Conservation (phyloP, 805 yeast genomes). For the Saccharomycopsis babjevae region DNA sequence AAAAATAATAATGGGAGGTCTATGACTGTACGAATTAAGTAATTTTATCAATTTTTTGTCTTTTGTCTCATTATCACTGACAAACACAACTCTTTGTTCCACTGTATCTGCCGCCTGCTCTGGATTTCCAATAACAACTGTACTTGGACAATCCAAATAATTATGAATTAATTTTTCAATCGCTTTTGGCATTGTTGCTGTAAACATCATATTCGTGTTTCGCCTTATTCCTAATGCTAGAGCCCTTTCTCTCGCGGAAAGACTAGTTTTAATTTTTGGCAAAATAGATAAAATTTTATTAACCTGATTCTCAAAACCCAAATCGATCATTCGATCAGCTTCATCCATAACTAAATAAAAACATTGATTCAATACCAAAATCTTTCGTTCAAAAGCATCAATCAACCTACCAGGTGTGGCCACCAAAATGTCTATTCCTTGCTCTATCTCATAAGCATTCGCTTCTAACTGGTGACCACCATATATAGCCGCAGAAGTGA, state of each 20-base stretch:
- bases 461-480: constrained; percentile 87
- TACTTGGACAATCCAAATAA: constrained; percentile 53
- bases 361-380: constrained; percentile 50
- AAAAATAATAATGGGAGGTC: constrained; percentile 66
- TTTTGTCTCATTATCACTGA: constrained; percentile 36
- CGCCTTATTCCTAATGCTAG: constrained; percentile 18
- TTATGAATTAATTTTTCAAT: constrained; percentile 58
- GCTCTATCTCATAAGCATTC: constrained; percentile 46
- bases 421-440: constrained; percentile 68
- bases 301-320: constrained; percentile 85
- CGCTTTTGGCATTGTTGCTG: constrained; percentile 81
- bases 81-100: constrained; percentile 54
- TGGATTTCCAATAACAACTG: constrained; percentile 55
- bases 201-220: constrained; percentile 77
- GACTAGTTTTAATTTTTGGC: constrained; percentile 27
- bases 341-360: constrained; percentile 76
- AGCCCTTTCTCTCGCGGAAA: constrained; percentile 10
- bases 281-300: constrained; percentile 45
- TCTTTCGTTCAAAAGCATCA: constrained; percentile 66
- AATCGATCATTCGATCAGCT: constrained; percentile 91
- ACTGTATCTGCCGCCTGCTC: constrained; percentile 61
- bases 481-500: constrained; percentile 53
- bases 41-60: constrained; percentile 34
- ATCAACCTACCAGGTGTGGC: constrained; percentile 92
- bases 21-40: constrained; percentile 25